phyloP scores from a whole-genome alignment of 2,329 filamentous ascomycete species.

The Malbranchea zuffiana region DNA sequence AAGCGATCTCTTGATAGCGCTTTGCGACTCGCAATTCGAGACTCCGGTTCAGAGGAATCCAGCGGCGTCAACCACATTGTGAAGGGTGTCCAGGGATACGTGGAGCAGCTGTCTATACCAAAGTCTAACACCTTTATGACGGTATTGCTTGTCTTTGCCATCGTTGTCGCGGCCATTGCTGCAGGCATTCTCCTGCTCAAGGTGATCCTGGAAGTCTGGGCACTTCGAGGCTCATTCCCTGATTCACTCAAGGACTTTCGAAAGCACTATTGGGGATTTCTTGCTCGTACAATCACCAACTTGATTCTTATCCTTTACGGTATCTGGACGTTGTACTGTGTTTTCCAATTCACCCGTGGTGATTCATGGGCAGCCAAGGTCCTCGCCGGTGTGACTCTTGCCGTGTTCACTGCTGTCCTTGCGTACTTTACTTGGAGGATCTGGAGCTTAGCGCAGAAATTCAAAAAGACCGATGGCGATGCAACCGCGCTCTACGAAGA shows the following conservation, averaged over 20 bases:
- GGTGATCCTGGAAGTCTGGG: conserved; percentile 81
- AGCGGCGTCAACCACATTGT: conserved; percentile 47
- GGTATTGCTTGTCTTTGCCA: conserved; percentile 75
- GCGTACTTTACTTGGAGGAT: conserved; percentile 77
- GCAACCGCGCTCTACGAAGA: conserved; percentile 66
- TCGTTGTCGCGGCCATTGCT: conserved; percentile 70
- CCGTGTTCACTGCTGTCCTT: conserved; percentile 69
- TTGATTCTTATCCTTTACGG: conserved; percentile 87
- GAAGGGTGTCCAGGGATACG: conserved; percentile 67
- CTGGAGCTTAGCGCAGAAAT: conserved; percentile 59
- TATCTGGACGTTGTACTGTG: conserved; percentile 88
- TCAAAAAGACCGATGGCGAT: conserved; percentile 67
- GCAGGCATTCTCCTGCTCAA: conserved; percentile 84
- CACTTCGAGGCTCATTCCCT: conserved; percentile 79
- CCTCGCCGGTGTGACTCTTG: conserved; percentile 71
- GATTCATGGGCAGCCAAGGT: conserved; percentile 89
- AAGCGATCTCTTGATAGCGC: conserved; percentile 45
- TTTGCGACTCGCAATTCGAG: conserved; percentile 45
- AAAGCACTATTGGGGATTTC: conserved; percentile 89
- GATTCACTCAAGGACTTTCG: conserved; percentile 71
- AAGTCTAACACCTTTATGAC: conserved; percentile 94
- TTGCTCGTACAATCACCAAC: conserved; percentile 79
- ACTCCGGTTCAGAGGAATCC: conserved; percentile 22
- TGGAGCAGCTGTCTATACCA: conserved; percentile 74
- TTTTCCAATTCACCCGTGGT: conserved; percentile 87